Base-by-base conservation (phyloP, 768 basidiomycete species). In the Lentinula raphanica region DNA sequence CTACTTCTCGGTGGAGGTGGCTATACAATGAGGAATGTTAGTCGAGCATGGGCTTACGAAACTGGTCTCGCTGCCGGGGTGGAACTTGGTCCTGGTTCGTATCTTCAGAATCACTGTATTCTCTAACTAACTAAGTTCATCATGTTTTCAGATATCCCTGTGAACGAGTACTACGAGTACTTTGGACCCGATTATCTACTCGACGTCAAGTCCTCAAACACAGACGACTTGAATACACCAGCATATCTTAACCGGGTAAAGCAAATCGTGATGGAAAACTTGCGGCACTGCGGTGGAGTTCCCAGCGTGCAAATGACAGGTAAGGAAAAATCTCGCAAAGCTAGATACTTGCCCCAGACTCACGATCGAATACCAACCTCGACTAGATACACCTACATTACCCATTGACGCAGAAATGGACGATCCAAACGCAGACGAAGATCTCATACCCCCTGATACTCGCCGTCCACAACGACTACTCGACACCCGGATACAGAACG, bases 91-190 rank as follows among this genome's bases (percentile, higher is more conserved):
- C 79, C 85, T 64, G 85, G 95, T 94, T 74, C 55, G 72, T 63
- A 31, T n/a, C 15, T 53, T 53, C 62, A 62, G 44, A 64, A 58
- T 28, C 6, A 3, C 29, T 35, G 17, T 45, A 23, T 1, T 29
- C n/a, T 23, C 2, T 12, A 56, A 29, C 17, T 19, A 7, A 17
- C 12, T 6, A 40, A 12, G 15, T 27, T 46, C 21, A 31, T 23
- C 5, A 4, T 56, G 27, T 51, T 54, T 31, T n/a, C 66, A 95
- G 96, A 92, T 68, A 96, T 99, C 55, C 97, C 97, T 2, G 88
- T 95, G 62, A 99, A 98, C 67, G 97, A 99, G 73, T 99, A 98
- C 74, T 98, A 95, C 67, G 96, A 98, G 68, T 98, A 98, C 72
- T 98, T 98, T 70, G 97, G 97, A 0, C 97, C 97, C 2, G 93